Evolutionary conservation across 345 rosid genomes (phyloP).

Genomic region (Gossypium ekmanianum): DNA sequence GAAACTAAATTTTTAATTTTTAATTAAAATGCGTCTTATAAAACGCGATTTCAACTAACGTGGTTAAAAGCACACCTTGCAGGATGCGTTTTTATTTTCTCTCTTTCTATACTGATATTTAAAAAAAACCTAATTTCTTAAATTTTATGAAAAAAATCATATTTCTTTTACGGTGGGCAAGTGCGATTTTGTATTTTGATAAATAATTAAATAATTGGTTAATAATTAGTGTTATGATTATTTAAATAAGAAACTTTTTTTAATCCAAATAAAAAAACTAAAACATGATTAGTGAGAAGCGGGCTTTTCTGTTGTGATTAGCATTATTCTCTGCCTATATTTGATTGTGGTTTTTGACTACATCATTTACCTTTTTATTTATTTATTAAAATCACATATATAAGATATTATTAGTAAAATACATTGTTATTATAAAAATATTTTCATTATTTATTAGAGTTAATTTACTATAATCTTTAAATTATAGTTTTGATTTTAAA

Average conservation of each 20-base stretch:
- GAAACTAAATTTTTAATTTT: too few relatives aligned
- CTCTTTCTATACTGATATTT: too few relatives aligned
- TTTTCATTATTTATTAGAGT: neutral
- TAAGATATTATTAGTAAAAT: neutral
- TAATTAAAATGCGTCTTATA: too few relatives aligned
- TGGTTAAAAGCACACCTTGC: too few relatives aligned
- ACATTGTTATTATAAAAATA: neutral
- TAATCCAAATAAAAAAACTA: neutral
- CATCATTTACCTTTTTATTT: neutral
- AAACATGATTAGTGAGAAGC: slow-evolving; percentile 18
- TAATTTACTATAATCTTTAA: too few relatives aligned
- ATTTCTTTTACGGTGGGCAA: too few relatives aligned
- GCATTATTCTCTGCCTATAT: slow-evolving; percentile 7
- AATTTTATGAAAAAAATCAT: too few relatives aligned
- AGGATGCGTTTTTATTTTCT: fast-evolving
- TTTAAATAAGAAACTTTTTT: neutral
- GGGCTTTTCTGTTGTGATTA: slow-evolving; percentile 22
- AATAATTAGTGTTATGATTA: neutral
- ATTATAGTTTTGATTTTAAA: too few relatives aligned
- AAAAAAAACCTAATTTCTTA: too few relatives aligned
- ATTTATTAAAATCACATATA: neutral
- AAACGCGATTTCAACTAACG: fast-evolving
- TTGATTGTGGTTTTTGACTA: neutral
- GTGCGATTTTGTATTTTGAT: too few relatives aligned
- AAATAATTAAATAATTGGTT: too few relatives aligned